Evolutionary conservation across 208 protist species (phyloP).

Genomic region (Borovskyia barvae): DNA sequence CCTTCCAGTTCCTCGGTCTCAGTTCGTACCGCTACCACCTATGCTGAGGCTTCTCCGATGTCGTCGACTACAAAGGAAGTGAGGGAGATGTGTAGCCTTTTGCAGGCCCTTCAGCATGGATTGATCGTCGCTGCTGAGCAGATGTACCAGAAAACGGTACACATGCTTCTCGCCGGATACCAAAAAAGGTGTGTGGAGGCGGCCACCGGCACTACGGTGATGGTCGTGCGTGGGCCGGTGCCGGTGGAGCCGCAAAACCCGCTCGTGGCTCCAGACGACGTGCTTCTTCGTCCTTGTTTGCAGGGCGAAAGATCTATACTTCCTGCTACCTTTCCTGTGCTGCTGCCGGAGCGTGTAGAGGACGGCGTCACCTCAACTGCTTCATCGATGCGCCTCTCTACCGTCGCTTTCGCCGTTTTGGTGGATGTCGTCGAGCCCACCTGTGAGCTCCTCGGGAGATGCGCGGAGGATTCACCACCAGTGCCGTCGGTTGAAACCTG

Average conservation of each 20-base stretch:
- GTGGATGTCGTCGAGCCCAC: constrained; percentile 38
- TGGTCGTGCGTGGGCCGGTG: not conserved
- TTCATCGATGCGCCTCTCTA: constrained; percentile 14
- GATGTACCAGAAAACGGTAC: not conserved
- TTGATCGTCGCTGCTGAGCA: not conserved
- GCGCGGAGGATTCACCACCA: not conserved
- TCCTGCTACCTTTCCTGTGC: too few relatives aligned
- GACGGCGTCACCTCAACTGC: too few relatives aligned
- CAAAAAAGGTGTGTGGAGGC: not conserved
- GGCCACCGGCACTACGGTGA: not conserved
- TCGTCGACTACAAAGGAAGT: not conserved
- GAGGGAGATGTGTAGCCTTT: not conserved
- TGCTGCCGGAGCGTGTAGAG: too few relatives aligned
- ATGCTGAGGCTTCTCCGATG: too few relatives aligned
- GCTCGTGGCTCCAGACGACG: not conserved
- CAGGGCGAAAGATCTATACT: too few relatives aligned
- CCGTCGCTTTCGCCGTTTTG: constrained; percentile 17
- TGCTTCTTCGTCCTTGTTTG: too few relatives aligned
- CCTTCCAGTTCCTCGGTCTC: too few relatives aligned
- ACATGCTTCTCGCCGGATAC: not conserved
- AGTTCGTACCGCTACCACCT: too few relatives aligned
- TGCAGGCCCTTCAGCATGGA: not conserved
- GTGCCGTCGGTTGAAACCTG: not conserved
- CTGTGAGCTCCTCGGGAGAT: constrained; percentile 34
- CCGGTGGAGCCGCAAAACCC: not conserved